Percentiles rank a stretch among this genome's conserved stretches.
Conservation (phyloP, 257 asterid species). For the Solanum arcanum region DNA sequence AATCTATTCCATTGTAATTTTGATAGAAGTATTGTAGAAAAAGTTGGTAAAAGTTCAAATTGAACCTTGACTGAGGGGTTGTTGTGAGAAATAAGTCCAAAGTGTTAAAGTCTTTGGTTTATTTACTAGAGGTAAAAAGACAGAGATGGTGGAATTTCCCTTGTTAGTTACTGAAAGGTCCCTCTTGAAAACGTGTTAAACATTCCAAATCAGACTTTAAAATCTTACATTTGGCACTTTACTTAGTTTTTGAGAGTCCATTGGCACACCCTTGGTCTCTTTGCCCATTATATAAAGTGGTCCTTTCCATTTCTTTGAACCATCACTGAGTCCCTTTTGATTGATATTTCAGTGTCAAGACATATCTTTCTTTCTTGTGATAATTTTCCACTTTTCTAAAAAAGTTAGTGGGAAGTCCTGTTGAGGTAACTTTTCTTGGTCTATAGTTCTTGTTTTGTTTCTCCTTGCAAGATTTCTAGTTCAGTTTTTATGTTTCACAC, state of each 20-base stretch:
- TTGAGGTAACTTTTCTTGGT: not conserved
- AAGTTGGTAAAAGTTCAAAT: not conserved
- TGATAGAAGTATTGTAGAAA: not conserved
- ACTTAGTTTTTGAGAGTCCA: conserved; percentile 12
- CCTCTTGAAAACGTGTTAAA: conserved; percentile 15
- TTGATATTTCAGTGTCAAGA: not conserved
- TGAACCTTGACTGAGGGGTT: not conserved
- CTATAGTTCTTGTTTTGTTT: not conserved
- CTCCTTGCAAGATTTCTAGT: not conserved
- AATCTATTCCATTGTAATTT: not conserved
- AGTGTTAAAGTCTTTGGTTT: not conserved
- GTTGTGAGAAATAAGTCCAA: not conserved
- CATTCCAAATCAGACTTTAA: conserved; percentile 1
- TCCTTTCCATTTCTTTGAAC: not conserved
- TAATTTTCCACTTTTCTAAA: not conserved
- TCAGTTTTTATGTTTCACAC: not conserved
- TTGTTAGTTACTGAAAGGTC: conserved; percentile 15
- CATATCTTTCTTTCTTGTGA: not conserved
- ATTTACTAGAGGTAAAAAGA: not conserved
- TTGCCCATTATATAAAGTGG: not conserved
- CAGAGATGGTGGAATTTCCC: not conserved
- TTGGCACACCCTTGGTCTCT: not conserved
- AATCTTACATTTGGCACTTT: conserved; percentile 5
- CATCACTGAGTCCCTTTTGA: not conserved
- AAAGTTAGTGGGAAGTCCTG: not conserved